Base-by-base conservation (phyloP, 2,329 filamentous ascomycete genomes). In the Parastagonospora nodorum region DNA sequence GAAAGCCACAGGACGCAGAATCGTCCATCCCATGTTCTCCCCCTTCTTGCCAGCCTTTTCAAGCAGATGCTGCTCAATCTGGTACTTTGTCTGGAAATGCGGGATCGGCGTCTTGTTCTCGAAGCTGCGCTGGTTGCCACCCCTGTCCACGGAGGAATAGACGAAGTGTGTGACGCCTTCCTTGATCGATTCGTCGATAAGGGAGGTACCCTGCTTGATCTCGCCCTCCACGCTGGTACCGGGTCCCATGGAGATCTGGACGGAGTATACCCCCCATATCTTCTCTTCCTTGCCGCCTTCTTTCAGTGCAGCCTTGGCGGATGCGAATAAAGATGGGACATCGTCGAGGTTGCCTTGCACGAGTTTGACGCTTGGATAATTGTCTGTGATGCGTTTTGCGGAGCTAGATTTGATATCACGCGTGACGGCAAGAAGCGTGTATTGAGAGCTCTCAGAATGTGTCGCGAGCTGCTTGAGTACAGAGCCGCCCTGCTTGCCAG, bases 121-220 rank as follows among this genome's bases (percentile, higher is more conserved):
- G 61, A 80, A 78, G 40, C 78, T 80, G 5, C 76, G 77, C 2
- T 72, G 71, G 33, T 82, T 78, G 39, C 85, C 84, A 37, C 84
- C 84, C 33, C 86, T 83, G 55, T 88, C 86, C 24, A 87, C 83
- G 45, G 80, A 83, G 28, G 78, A 82, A 72, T 87, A 88, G 38
- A 89, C 80, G 58, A 88, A 86, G 62, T 84, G 80, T 51, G 78
- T 74, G 33, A 88, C 82, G 10, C 77, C 77, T 24, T 81, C 69
- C 24, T 79, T 77, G 50, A 88, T 64, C 2, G 82, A 76, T n/a
- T 78, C 81, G 50, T 87, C 81, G 48, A 88, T 75, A 7, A 89
- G 72, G 0, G 72, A 76, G 35, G 79, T 84, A 45, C 85, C 86
- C 67, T 88, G 84, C 1, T 58, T 52, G 53, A 82, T 77, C 68